phyloP scores from a whole-genome alignment of 2,329 filamentous ascomycete species.

The Verticillium klebahnii region DNA sequence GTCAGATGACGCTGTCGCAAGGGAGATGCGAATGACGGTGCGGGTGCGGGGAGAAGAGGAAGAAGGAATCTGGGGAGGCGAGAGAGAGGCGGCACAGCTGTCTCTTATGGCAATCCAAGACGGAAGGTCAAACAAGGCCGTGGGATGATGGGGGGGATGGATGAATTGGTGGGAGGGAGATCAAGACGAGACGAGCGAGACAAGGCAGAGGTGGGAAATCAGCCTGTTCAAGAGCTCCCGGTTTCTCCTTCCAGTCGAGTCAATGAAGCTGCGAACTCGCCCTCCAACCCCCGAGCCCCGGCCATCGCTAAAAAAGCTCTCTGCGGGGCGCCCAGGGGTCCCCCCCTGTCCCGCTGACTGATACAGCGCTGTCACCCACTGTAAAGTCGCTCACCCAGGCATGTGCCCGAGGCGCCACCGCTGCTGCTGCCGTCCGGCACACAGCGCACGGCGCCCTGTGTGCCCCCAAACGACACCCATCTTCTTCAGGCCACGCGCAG shows the following conservation, averaged over 20 bases:
- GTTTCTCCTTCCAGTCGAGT: background rate
- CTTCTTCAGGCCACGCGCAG: background rate
- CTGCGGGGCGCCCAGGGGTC: background rate
- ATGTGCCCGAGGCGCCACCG: background rate
- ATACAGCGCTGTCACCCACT: background rate
- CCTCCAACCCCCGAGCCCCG: background rate
- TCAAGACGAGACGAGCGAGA: background rate
- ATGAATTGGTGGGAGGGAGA: background rate
- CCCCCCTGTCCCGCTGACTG: background rate
- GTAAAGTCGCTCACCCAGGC: background rate
- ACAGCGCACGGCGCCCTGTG: too few relatives aligned
- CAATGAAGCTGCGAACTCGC: background rate
- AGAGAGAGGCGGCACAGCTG: background rate
- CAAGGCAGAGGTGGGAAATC: background rate
- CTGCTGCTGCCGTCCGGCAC: background rate
- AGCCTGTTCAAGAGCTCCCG: background rate
- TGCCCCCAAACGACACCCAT: background rate
- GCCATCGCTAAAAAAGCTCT: background rate
- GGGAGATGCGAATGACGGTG: background rate
- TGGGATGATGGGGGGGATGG: background rate
- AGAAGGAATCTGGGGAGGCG: background rate
- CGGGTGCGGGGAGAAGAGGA: background rate
- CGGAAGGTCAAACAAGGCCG: background rate
- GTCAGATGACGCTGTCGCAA: background rate
- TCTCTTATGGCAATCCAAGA: background rate